Base-by-base conservation (phyloP, 2,329 filamentous ascomycete genomes). In the Setomelanomma holmii region DNA sequence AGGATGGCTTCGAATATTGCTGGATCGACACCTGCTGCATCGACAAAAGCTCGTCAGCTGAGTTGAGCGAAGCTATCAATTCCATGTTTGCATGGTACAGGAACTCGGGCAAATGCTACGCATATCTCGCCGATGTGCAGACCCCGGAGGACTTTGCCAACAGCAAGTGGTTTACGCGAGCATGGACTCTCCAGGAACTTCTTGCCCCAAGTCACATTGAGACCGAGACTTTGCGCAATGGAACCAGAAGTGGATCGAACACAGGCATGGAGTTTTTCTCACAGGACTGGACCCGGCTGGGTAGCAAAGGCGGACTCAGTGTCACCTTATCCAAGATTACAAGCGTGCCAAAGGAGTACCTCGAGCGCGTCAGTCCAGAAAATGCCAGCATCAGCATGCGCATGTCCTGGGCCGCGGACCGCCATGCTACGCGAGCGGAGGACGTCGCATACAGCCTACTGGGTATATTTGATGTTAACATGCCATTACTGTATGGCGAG, bases 11-110 rank as follows among this genome's bases (percentile, higher is more conserved):
- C 2, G 21, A 49, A 0, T 64, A 54, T 1, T 42, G 42, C 1
- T 66, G 60, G 58, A 49, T 63, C 1, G 59, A 66, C 20, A 62
- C 56, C 1, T 66, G 59, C 14, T 62, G 63, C 21, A 66, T 67
- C n/a, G 56, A 66, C n/a, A 64, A 66, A 19, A 51, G 33, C 3
- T 61, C 55, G 2, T 60, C 45, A 8, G 53, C 54, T 10, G 53
- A 62, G 19, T 45, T 61, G 2, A 57, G 53, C 1, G 53, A 60
- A 16, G 58, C 56, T 6, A 61, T 61, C 30, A 56, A 63, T 24
- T 60, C 53, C 1, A 56, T 62, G 56, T 64, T 60, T 11, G n/a
- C 44, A 1, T 67, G 57, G 54, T 67, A 68, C 10, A 43, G 33
- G 23, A 5, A 47, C 3, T 53, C 56, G 0, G 12, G 1, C 1